Percentiles rank a stretch among this genome's conserved stretches.
These are phyloP conservation scores for Suillus paluster DNA, from an alignment of 768 basidiomycete genomes.

Conservation along the genomic window DNA sequence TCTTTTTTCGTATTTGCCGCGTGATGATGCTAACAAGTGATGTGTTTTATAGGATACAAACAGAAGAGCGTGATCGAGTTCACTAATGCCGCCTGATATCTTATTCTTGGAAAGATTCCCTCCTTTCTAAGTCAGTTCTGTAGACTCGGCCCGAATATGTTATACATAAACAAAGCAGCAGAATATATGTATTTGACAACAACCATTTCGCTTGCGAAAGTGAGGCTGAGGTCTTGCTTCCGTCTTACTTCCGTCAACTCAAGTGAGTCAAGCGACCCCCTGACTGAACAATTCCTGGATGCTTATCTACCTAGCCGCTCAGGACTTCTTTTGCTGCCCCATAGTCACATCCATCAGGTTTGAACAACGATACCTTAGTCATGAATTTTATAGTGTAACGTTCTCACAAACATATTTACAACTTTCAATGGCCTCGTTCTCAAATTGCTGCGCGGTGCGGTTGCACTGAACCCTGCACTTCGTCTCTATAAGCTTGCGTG, in stretches of 20 bases:
- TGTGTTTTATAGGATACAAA: slow-evolving; percentile 39
- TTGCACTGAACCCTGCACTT: slow-evolving; percentile 46
- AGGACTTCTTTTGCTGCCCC: neutral
- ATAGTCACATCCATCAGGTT: neutral
- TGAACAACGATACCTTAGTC: neutral
- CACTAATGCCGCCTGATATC: slow-evolving; percentile 43
- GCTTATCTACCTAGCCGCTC: neutral
- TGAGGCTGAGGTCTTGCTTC: no score
- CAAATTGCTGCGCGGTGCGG: slow-evolving; percentile 44
- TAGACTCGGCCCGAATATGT: no score
- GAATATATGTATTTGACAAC: no score
- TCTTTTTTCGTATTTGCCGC: neutral
- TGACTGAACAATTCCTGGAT: neutral
- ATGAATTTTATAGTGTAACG: neutral
- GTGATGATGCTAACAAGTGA: slow-evolving; percentile 8
- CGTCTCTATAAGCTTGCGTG: slow-evolving; percentile 45
- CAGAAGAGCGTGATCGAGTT: slow-evolving; percentile 50
- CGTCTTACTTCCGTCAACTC: no score
- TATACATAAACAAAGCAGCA: neutral
- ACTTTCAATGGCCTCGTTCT: slow-evolving; percentile 40
- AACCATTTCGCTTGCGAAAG: no score
- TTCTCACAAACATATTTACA: neutral
- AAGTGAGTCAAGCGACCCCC: neutral
- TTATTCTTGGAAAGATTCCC: slow-evolving; percentile 42
- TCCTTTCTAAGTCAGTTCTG: slow-evolving; percentile 32